A percentile compares a stretch with the other conserved stretches of the same genome.
phyloP scores from a whole-genome alignment of 2,329 filamentous ascomycete species.

The Pseudopyrenochaeta lycopersici region DNA sequence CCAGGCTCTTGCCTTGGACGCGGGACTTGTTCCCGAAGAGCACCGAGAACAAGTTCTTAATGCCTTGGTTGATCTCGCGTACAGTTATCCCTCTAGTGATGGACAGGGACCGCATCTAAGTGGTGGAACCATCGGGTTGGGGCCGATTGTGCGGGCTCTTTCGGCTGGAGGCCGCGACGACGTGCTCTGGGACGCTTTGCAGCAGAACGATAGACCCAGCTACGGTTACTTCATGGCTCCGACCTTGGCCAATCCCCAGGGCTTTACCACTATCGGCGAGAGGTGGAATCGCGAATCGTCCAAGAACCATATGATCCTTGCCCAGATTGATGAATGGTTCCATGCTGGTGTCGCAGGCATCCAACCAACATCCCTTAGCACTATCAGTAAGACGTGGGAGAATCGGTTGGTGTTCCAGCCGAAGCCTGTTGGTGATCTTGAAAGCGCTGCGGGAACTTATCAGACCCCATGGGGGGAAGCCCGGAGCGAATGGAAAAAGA shows the following conservation, averaged over 20 bases:
- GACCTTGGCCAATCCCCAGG: not conserved
- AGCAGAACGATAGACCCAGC: constrained; percentile 1
- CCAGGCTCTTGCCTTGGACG: constrained; percentile 3
- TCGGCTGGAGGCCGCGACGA: constrained; percentile 1
- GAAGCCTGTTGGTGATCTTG: too few relatives aligned
- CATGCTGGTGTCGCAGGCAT: constrained; percentile 3
- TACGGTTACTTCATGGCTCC: not conserved
- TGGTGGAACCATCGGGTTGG: constrained; percentile 2
- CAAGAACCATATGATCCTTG: constrained; percentile 3
- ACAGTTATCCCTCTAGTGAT: not conserved
- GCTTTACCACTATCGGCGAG: constrained; percentile 1
- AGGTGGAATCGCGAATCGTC: not conserved
- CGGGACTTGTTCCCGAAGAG: constrained; percentile 1
- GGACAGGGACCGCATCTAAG: not conserved
- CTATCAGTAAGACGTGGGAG: not conserved
- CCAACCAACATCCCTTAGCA: not conserved
- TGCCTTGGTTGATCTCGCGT: not conserved
- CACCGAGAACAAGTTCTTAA: not conserved
- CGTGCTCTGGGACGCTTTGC: constrained; percentile 2
- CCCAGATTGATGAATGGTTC: constrained; percentile 3
- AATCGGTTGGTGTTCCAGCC: too few relatives aligned
- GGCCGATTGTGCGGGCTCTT: constrained; percentile 1
- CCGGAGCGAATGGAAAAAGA: not conserved
- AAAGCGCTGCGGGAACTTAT: too few relatives aligned
- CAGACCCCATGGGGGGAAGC: too few relatives aligned